phyloP scores from a whole-genome alignment of 1,139 yeast genomes.

The Meyerozyma sp. region DNA sequence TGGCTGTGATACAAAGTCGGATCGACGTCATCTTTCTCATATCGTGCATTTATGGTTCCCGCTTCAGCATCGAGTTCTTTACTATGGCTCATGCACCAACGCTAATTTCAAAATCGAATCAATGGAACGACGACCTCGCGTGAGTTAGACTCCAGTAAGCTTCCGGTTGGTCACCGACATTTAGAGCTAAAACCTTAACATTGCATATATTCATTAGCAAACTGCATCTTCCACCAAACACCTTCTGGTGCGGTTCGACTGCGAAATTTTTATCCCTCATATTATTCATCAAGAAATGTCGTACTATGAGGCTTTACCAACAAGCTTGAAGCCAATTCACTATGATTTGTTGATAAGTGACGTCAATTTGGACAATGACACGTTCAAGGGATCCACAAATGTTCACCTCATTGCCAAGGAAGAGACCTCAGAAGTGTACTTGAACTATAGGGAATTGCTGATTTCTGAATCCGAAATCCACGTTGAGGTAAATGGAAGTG shows the following conservation, averaged over 20 bases:
- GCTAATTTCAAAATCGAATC: too few species aligned
- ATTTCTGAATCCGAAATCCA: slow-evolving; percentile 9
- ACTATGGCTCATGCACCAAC: too few species aligned
- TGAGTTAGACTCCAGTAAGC: too few species aligned
- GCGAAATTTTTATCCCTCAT: not conserved
- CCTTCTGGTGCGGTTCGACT: not conserved
- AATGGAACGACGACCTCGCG: too few species aligned
- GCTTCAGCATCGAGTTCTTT: too few species aligned
- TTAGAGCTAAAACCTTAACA: too few species aligned
- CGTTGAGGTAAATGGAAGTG: slow-evolving; percentile 4
- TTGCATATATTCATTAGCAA: too few species aligned
- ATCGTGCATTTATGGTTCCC: too few species aligned
- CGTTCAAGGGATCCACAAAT: slow-evolving; percentile 37
- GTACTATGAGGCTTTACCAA: slow-evolving; percentile 40
- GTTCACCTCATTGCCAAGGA: slow-evolving; percentile 31
- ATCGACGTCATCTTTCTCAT: too few species aligned
- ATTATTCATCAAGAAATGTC: not conserved
- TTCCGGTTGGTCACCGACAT: too few species aligned
- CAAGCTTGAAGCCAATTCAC: slow-evolving; percentile 35
- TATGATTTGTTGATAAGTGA: slow-evolving; percentile 36
- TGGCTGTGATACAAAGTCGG: too few species aligned
- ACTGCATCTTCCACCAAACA: not conserved
- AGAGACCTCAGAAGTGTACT: slow-evolving; percentile 31
- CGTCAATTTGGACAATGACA: slow-evolving; percentile 26
- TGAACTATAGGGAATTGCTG: slow-evolving; percentile 38